phyloP scores from a whole-genome alignment of 257 asterid genomes.

The Solanum piurae region DNA sequence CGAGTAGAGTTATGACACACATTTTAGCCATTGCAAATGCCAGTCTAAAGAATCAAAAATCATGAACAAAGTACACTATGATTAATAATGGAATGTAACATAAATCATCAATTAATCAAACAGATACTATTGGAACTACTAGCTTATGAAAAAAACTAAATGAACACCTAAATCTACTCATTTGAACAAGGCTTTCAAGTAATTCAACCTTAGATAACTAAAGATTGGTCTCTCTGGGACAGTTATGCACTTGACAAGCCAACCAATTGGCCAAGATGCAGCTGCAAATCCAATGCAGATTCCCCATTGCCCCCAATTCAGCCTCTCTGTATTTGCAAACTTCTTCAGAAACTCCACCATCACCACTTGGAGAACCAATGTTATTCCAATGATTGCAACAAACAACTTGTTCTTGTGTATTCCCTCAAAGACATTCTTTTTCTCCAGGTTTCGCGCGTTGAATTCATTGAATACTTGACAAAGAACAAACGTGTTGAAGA shows the following conservation, averaged over 20 bases:
- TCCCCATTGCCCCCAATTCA: slow-evolving; percentile 30
- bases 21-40: too few species aligned
- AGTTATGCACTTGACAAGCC: slow-evolving; percentile 23
- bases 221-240: slow-evolving; percentile 19
- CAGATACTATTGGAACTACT: too few species aligned
- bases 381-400: slow-evolving; percentile 19
- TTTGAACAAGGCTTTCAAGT: too few species aligned
- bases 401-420: slow-evolving; percentile 22
- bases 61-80: too few species aligned
- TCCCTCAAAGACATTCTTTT: slow-evolving; percentile 21
- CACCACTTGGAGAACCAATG: slow-evolving; percentile 19
- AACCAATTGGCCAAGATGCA: slow-evolving; percentile 24
- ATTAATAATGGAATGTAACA: too few species aligned
- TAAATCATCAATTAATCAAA: too few species aligned
- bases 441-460: slow-evolving; percentile 15
- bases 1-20: too few species aligned
- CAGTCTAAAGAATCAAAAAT: too few species aligned
- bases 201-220: too few species aligned
- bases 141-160: too few species aligned
- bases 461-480: slow-evolving; percentile 24
- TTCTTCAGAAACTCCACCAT: slow-evolving; percentile 24
- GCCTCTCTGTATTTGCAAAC: slow-evolving; percentile 26
- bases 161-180: too few species aligned
- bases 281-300: slow-evolving; percentile 21
- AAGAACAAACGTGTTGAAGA: slow-evolving; percentile 18